Evolutionary conservation across 148 eudicot genomes (phyloP).

Genomic region (Euryodendron excelsum): DNA sequence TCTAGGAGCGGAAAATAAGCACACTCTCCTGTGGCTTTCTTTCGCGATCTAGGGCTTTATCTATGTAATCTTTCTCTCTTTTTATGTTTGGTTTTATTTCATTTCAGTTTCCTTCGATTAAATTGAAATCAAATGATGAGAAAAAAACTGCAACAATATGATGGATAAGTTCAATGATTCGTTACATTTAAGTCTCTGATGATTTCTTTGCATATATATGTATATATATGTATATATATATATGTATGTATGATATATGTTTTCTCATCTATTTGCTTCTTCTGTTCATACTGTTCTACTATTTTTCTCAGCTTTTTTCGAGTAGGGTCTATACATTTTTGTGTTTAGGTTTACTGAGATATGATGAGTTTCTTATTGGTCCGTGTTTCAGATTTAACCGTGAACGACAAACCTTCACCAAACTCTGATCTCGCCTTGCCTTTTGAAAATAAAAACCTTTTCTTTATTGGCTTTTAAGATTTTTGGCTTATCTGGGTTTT

Average conservation of each 20-base stretch:
- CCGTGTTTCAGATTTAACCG: constrained; percentile 75
- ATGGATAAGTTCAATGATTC: constrained; percentile 46
- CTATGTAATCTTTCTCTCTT: background rate
- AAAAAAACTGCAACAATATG: constrained; percentile 68
- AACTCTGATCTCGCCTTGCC: constrained; percentile 45
- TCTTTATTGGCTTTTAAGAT: background rate
- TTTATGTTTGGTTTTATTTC: background rate
- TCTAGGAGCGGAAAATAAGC: background rate
- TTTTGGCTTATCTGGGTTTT: background rate
- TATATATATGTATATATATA: background rate
- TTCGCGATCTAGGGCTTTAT: background rate
- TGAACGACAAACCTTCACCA: constrained; percentile 47
- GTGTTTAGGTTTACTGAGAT: constrained; percentile 4
- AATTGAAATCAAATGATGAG: constrained; percentile 53
- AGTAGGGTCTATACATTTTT: constrained; percentile 2
- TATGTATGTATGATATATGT: background rate
- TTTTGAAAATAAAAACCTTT: background rate
- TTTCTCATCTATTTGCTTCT: background rate
- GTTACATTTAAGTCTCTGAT: constrained; percentile 80
- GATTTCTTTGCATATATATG: constrained; percentile 20
- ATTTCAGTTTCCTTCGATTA: background rate
- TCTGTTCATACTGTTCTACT: background rate
- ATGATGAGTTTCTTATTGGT: constrained; percentile 56
- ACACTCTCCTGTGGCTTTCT: background rate
- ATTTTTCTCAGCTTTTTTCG: background rate